Conservation (phyloP, 129 eudicot species). For the Heracleum sosnowskyi region DNA sequence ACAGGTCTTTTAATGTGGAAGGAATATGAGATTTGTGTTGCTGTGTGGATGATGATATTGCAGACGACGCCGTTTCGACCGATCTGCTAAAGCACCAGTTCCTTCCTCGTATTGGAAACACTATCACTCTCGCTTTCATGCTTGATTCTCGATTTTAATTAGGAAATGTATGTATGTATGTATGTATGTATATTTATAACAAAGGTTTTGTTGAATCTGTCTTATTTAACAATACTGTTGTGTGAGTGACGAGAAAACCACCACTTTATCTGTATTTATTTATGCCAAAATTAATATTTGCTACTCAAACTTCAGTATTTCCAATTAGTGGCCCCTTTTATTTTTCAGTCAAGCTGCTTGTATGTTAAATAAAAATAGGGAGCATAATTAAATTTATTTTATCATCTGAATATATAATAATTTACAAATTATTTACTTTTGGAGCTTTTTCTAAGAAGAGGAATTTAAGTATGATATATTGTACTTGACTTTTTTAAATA, state of each 20-base stretch:
- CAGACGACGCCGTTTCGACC: slow-evolving; percentile 21
- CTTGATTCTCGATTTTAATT: background rate
- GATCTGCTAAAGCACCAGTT: slow-evolving; percentile 84
- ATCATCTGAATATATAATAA: no score
- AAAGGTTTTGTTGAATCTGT: background rate
- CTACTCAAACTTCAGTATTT: background rate
- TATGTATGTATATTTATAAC: background rate
- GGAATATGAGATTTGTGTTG: slow-evolving; percentile 33
- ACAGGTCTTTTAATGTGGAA: slow-evolving; percentile 53
- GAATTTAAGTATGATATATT: no score
- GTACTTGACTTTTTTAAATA: no score
- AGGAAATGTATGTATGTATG: background rate
- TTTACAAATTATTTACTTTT: no score
- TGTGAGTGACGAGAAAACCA: background rate
- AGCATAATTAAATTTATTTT: no score
- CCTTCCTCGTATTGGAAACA: slow-evolving; percentile 81
- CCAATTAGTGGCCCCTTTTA: no score
- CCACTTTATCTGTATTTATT: background rate
- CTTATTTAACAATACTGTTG: background rate
- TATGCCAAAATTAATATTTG: no score
- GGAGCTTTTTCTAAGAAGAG: no score
- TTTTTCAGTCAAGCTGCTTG: no score
- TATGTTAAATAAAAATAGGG: no score
- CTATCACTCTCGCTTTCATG: slow-evolving; percentile 50
- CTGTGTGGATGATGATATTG: slow-evolving; percentile 16